Evolutionary conservation across 768 basidiomycete species (phyloP).

Genomic region (Tricholoma matsutake): DNA sequence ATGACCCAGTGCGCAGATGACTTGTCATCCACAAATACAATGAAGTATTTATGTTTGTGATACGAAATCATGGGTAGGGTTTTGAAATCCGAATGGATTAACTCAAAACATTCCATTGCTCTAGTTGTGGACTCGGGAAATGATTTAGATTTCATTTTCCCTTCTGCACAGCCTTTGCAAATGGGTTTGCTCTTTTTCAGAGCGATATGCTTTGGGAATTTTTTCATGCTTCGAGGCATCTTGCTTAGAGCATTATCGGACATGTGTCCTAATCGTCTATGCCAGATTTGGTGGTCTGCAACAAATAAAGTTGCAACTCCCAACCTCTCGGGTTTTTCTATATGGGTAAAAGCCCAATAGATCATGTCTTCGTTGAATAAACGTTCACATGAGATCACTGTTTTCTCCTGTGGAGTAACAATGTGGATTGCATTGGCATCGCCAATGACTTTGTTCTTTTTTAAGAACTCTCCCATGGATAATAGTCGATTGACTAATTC

Average conservation of each 20-base stretch:
- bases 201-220: constrained; percentile 2
- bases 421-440: neutral
- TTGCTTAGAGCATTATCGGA: constrained; percentile 8
- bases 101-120: constrained; percentile 13
- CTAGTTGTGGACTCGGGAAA: constrained; percentile 10
- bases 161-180: constrained; percentile 15
- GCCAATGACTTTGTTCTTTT: neutral
- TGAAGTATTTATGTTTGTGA: too few species aligned
- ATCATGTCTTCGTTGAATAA: neutral
- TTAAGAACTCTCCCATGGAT: neutral
- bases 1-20: constrained; percentile 7
- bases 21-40: constrained; percentile 17
- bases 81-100: constrained; percentile 22
- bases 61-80: constrained; percentile 10
- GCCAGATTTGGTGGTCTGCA: constrained; percentile 8
- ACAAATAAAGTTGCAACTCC: neutral
- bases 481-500: neutral
- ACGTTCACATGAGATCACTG: neutral
- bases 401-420: neutral
- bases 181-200: neutral
- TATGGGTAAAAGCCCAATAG: neutral
- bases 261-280: constrained; percentile 13
- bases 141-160: constrained; percentile 14
- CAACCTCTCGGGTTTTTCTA: neutral
- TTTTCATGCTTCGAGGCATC: neutral